Evolutionary conservation across 306 rosid species (phyloP).

Genomic region (Fragaria nilgerrensis): DNA sequence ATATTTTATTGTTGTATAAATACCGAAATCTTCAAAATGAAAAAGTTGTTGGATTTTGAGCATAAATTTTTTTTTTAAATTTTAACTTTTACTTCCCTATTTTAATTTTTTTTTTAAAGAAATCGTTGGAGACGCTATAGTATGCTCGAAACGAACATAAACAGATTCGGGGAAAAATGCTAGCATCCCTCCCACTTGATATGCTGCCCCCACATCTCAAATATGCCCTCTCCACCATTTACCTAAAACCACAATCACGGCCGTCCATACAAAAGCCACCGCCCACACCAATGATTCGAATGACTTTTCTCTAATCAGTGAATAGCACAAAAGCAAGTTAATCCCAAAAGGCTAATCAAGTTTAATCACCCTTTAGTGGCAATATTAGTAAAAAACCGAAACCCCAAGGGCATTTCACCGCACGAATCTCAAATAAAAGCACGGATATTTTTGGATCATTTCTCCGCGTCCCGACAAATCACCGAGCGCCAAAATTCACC

Average conservation of each 20-base stretch:
- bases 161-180: background rate
- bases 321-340: background rate
- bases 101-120: too few relatives aligned
- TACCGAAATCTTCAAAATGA: too few relatives aligned
- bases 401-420: background rate
- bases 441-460: background rate
- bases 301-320: background rate
- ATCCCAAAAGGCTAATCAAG: background rate
- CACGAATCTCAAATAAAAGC: background rate
- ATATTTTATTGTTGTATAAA: too few relatives aligned
- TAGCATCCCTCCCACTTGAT: background rate
- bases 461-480: background rate
- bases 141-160: background rate
- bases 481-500: slow-evolving; percentile 11
- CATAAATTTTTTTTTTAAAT: too few relatives aligned
- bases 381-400: background rate
- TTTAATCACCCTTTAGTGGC: background rate
- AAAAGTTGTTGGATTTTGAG: too few relatives aligned
- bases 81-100: too few relatives aligned
- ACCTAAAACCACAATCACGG: background rate
- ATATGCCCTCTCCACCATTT: background rate
- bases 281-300: slow-evolving; percentile 1
- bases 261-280: background rate
- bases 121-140: too few relatives aligned
- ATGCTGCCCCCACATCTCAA: background rate